Percentiles rank a stretch among this genome's conserved stretches.
phyloP scores from a whole-genome alignment of 495 filamentous ascomycete genomes.

The Penicillium chermesinum region DNA sequence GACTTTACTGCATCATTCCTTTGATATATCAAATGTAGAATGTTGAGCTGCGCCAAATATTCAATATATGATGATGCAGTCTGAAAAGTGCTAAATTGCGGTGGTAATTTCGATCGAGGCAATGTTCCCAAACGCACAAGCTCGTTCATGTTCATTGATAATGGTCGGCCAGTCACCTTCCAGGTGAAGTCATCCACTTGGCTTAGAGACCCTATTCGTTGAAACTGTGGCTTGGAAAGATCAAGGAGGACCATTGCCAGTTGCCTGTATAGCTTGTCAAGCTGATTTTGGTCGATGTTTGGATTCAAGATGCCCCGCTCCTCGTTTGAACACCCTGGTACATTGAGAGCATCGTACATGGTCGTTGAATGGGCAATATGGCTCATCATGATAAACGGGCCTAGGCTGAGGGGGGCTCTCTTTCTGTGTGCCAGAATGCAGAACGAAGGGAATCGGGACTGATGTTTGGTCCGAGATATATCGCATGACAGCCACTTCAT shows the following conservation, averaged over 20 bases:
- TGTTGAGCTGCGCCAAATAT: constrained; percentile 8
- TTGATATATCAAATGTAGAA: constrained; percentile 33
- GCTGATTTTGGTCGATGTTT: constrained; percentile 20
- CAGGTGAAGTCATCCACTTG: constrained; percentile 20
- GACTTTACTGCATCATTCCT: constrained; percentile 35
- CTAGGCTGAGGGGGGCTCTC: constrained; percentile 21
- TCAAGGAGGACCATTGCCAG: constrained; percentile 31
- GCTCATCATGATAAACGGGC: constrained; percentile 37
- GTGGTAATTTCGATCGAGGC: constrained; percentile 29
- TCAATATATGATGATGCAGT: constrained; percentile 26
- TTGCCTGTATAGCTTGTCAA: constrained; percentile 24
- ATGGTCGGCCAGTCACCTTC: constrained; percentile 16
- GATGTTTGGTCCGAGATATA: constrained; percentile 33
- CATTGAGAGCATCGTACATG: constrained; percentile 26
- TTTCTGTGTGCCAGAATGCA: constrained; percentile 25
- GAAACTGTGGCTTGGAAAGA: constrained; percentile 26
- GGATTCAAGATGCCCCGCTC: constrained; percentile 26
- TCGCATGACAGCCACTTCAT: constrained; percentile 42
- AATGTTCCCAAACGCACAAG: constrained; percentile 24
- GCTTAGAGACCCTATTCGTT: constrained; percentile 33
- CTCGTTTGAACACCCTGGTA: constrained; percentile 10
- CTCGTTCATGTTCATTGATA: constrained; percentile 31
- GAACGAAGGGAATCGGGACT: constrained; percentile 32
- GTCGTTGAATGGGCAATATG: constrained; percentile 29
- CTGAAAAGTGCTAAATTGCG: constrained; percentile 30